phyloP scores from a whole-genome alignment of 2,329 filamentous ascomycete species.

The Clonostachys rosea region DNA sequence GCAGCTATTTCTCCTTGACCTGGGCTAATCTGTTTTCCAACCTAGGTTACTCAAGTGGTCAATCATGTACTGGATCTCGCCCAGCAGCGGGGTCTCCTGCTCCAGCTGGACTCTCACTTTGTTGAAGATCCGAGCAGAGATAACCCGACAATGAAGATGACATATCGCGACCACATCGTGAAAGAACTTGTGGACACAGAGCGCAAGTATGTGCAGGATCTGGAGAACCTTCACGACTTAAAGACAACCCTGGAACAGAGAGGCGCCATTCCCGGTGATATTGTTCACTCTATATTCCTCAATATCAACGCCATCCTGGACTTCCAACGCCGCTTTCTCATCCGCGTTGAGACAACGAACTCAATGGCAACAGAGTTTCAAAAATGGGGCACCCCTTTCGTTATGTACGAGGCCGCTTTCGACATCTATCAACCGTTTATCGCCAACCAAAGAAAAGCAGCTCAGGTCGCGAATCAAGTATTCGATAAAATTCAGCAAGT shows the following conservation, averaged over 20 bases:
- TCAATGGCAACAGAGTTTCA: slow-evolving; percentile 72
- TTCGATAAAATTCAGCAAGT: slow-evolving; percentile 82
- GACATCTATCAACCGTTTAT: slow-evolving; percentile 96
- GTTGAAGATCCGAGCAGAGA: slow-evolving; percentile 43
- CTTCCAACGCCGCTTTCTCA: slow-evolving; percentile 91
- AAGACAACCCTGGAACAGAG: slow-evolving; percentile 88
- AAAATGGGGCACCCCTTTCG: slow-evolving; percentile 93
- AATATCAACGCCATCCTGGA: slow-evolving; percentile 94
- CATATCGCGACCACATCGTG: slow-evolving; percentile 79
- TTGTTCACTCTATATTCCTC: slow-evolving; percentile 90
- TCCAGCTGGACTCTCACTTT: slow-evolving; percentile 52
- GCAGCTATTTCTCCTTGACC: background rate
- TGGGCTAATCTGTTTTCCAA: background rate
- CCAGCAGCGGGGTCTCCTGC: slow-evolving; percentile 70
- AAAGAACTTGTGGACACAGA: slow-evolving; percentile 92
- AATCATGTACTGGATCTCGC: slow-evolving; percentile 88
- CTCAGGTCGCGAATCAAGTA: slow-evolving; percentile 74
- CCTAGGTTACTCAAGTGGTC: slow-evolving; percentile 78
- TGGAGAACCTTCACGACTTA: slow-evolving; percentile 88
- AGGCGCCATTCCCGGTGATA: slow-evolving; percentile 82
- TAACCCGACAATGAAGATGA: slow-evolving; percentile 60
- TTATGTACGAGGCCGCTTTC: slow-evolving; percentile 80
- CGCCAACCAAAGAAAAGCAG: slow-evolving; percentile 90
- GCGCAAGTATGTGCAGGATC: slow-evolving; percentile 94
- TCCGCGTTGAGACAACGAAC: slow-evolving; percentile 93